phyloP scores from a whole-genome alignment of 768 basidiomycete genomes.

The Hypholoma sublateritium region DNA sequence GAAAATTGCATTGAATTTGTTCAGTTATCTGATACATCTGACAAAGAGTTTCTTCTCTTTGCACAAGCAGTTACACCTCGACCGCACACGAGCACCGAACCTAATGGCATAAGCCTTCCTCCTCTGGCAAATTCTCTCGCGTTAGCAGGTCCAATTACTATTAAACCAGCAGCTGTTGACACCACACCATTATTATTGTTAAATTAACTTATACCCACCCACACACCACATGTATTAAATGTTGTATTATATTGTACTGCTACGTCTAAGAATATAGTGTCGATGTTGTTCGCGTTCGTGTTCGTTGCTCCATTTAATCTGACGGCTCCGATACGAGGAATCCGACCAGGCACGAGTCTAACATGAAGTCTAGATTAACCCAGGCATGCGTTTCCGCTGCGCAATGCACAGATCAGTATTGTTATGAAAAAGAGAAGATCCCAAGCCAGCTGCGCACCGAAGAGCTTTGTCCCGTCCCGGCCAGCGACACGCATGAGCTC shows the following conservation, averaged over 20 bases:
- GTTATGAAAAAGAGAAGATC: neutral
- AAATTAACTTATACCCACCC: neutral
- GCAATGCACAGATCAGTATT: neutral
- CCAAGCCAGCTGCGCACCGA: constrained; percentile 56
- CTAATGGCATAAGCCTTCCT: neutral
- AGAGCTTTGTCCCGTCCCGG: constrained; percentile 91
- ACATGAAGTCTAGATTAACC: constrained; percentile 96
- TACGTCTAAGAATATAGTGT: constrained; percentile 5
- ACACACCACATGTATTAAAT: neutral
- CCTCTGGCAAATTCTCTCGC: neutral
- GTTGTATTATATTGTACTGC: constrained; percentile 2
- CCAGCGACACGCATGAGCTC: constrained; percentile 96
- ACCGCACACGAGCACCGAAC: neutral
- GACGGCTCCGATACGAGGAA: constrained; percentile 75
- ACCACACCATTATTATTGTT: neutral
- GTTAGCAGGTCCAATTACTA: neutral
- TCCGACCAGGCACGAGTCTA: constrained; percentile 90
- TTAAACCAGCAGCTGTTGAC: neutral
- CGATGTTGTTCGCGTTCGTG: neutral
- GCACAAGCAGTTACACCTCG: constrained; percentile 22
- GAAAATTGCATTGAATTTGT: constrained; percentile 50
- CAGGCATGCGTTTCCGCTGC: constrained; percentile 90
- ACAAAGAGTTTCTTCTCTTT: constrained; percentile 44
- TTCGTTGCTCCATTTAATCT: constrained; percentile 1
- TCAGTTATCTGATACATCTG: constrained; percentile 42